Percentiles rank a stretch among this genome's conserved stretches.
These are phyloP conservation scores for Bocquillonia castaneifolia DNA, from an alignment of 441 rosid genomes.

Conservation along the genomic window DNA sequence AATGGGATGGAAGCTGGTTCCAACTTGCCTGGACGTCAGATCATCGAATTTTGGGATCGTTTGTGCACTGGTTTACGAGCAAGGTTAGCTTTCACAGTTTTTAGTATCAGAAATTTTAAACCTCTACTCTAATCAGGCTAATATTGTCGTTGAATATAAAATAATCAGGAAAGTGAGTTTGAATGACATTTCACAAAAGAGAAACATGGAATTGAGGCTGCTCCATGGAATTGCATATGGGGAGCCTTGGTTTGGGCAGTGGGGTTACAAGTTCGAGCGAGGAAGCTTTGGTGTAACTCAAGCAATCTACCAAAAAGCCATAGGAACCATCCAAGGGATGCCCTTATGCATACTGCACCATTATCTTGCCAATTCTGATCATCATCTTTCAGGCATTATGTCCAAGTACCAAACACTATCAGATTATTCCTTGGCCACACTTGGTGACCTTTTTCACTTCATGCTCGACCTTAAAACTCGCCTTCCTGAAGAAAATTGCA, in stretches of 20 bases:
- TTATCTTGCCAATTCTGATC: slow-evolving; percentile 36
- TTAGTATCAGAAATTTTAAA: background rate
- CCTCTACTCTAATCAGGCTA: background rate
- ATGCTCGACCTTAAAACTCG: slow-evolving; percentile 58
- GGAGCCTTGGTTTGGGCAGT: slow-evolving; percentile 71
- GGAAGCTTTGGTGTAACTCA: slow-evolving; percentile 70
- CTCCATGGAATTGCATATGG: slow-evolving; percentile 65
- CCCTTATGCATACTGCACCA: slow-evolving; percentile 52
- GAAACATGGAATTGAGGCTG: slow-evolving; percentile 72
- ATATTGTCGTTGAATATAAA: no score
- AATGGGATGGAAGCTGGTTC: slow-evolving; percentile 68
- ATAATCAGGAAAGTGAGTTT: slow-evolving; percentile 83
- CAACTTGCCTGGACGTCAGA: slow-evolving; percentile 53
- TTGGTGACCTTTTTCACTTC: slow-evolving; percentile 64
- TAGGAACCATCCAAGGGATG: slow-evolving; percentile 55
- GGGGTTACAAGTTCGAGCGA: slow-evolving; percentile 73
- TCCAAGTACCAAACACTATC: slow-evolving; percentile 72
- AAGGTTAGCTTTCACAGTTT: slow-evolving; percentile 57
- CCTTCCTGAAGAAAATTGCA: slow-evolving; percentile 48
- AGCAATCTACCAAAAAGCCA: slow-evolving; percentile 60
- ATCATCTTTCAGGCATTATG: slow-evolving; percentile 49
- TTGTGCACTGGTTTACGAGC: slow-evolving; percentile 65
- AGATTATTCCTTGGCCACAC: slow-evolving; percentile 46
- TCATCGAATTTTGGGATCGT: slow-evolving; percentile 90
- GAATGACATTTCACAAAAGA: slow-evolving; percentile 56